A percentile compares a stretch with the other conserved stretches of the same genome.
Evolutionary conservation across 2,329 filamentous ascomycete genomes (phyloP).

Genomic region (Botryotinia convoluta): DNA sequence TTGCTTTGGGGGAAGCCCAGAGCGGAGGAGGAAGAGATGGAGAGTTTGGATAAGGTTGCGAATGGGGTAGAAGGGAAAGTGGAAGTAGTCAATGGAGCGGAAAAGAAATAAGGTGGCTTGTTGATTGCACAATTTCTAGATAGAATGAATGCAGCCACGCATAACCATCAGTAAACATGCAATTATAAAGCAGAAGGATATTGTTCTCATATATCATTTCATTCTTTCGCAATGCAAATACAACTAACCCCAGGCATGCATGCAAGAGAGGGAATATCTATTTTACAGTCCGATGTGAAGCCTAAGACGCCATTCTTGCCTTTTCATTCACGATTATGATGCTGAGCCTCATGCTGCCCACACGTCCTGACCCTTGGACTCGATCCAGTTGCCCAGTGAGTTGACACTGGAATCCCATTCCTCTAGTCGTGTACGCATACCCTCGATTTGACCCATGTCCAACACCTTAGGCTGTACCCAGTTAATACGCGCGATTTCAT

Average conservation of each 20-base stretch:
- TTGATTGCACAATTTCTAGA: background rate
- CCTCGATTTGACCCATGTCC: constrained; percentile 91
- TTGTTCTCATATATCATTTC: constrained; percentile 18
- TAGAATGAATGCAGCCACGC: background rate
- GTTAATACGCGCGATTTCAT: constrained; percentile 88
- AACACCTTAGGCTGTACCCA: constrained; percentile 99
- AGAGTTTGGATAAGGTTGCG: background rate
- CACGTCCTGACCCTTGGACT: constrained; percentile 88
- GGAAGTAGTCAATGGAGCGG: background rate
- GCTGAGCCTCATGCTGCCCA: constrained; percentile 73
- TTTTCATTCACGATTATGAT: constrained; percentile 13
- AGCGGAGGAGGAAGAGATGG: constrained; percentile 6
- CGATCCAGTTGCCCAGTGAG: constrained; percentile 94
- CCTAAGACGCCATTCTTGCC: constrained; percentile 31
- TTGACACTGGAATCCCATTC: constrained; percentile 98
- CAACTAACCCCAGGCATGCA: background rate
- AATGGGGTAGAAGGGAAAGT: background rate
- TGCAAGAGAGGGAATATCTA: constrained; percentile 29
- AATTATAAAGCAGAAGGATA: background rate
- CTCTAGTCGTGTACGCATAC: constrained; percentile 80
- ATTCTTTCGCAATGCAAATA: constrained; percentile 8
- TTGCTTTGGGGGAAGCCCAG: constrained; percentile 48
- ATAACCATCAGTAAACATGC: background rate
- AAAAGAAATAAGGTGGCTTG: background rate
- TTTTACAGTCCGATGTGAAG: constrained; percentile 33